phyloP scores from a whole-genome alignment of 225 moss, liverwort and hornwort species.

The Thuidium tamariscinum region DNA sequence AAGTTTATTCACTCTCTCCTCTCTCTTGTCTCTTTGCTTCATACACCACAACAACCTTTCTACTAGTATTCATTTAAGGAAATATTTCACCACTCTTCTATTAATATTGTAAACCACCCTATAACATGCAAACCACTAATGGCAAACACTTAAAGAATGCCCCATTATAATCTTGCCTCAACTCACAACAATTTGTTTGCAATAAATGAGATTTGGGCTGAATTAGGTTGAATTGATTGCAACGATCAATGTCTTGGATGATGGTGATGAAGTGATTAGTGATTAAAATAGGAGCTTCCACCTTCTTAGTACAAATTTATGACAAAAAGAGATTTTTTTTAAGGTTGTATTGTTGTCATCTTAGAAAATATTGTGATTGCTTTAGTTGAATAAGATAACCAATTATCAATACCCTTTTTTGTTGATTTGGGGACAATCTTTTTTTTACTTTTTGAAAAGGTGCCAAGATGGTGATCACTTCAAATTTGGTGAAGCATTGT shows the following conservation, averaged over 20 bases:
- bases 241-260: neutral
- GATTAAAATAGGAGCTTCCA: neutral
- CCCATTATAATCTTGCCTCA: neutral
- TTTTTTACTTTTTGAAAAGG: no score
- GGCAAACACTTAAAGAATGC: neutral
- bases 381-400: no score
- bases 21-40: neutral
- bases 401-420: no score
- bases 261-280: neutral
- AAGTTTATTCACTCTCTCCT: neutral
- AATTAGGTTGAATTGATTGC: neutral
- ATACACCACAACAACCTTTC: neutral
- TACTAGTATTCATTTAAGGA: neutral
- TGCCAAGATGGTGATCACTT: no score
- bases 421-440: no score
- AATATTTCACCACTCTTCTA: neutral
- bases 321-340: rapidly evolving
- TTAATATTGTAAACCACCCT: neutral
- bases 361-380: neutral
- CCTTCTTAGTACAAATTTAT: neutral
- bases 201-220: neutral
- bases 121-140: neutral
- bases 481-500: no score
- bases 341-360: neutral
- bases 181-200: neutral